Evolutionary conservation across 2,329 filamentous ascomycete species (phyloP), one percentile per base, ranked within the genome.

Genomic region (Cladobotryum protrusum): DNA sequence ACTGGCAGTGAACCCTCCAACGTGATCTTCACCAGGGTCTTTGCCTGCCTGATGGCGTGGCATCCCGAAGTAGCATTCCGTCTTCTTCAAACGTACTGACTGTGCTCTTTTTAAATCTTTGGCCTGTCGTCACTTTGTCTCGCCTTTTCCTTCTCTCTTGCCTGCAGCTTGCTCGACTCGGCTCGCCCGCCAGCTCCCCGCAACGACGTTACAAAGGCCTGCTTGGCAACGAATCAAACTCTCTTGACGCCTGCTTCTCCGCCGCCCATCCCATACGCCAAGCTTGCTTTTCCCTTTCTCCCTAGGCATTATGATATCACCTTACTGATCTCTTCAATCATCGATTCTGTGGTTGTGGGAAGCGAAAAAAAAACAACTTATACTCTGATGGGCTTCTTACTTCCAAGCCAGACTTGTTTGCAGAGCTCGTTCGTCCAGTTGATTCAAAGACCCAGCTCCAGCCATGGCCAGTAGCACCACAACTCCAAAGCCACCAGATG

Each of bases 381-480:
- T 19, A 41, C 17, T 12, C 37, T 15, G 17, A 7, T 36, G 39
- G 20, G 24, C 24, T 45, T 40, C 44, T n/a, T 35, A 14, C 19
- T 11, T 41, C 37, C 8, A 41, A 17, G 37, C 37, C 12, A 18
- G 37, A 41, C n/a, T 19, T 19, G 13, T 19, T 19, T 19, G 15
- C 37, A 41, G 17, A 11, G 37, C 15, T 40, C 37, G 4, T 19
- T 41, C 36, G 36, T 39, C 37, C 17, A 19, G 17, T 19, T 41
- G 37, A 41, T 29, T 39, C 15, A 41, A 12, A 19, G 20, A 24
- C 41, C 9, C 17, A 36, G 20, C 33, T 29, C 29, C 17, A 14
- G 56, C 48, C 34, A 67, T 67, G 64, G 59, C 62, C 24, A 64
- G 61, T 56, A 60, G 57, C 52, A 62, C 44, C 8, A n/a, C 60